Evolutionary conservation across 345 rosid genomes (phyloP), one percentile per base, ranked within the genome.

Genomic region (Chamaenerion angustifolium): DNA sequence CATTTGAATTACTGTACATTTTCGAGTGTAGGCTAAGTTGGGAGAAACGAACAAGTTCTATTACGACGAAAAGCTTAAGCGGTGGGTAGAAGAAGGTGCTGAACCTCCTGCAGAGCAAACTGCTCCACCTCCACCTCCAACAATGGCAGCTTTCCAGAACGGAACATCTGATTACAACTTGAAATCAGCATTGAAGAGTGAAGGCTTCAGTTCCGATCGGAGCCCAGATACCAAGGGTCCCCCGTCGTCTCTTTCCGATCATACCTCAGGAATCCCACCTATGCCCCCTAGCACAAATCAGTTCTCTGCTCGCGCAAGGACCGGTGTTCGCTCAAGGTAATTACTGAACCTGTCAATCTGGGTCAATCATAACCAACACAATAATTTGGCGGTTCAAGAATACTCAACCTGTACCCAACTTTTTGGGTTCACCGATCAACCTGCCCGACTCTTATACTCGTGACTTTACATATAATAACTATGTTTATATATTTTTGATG

Each of bases 41-140:
- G 99, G 99, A 11, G 92, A 75, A 17, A 78, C 59, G 64, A 93
- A 93, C 67, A 82, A 81, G 61, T 93, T 93, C 61, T 81, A 88
- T 47, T 93, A 79, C 45, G 97, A 93, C 46, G 97, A 85, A 58
- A 88, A 88, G 54, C 88, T 81, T 18, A 93, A 88, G 78, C 81
- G 89, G 79, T 88, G 99, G 99, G 88, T 88, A 52, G 95, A 93
- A 74, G 94, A 75, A 75, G 99, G 99, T 51, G 99, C 64, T 45
- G 92, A 78, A 55, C 80, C 87, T 43, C 82, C 92, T 51, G 81
- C 94, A 16, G 92, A 85, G 64, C 94, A 82, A 71, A 62, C 90
- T 43, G 79, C 83, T 16, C 57, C 79, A 57, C 69, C 94, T 35
- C 97, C 97, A 54, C 99, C 99, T 61, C 99, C 99, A 41, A 81